Base-by-base conservation (phyloP, 129 eudicot species). In the Pittosporum tobira region DNA sequence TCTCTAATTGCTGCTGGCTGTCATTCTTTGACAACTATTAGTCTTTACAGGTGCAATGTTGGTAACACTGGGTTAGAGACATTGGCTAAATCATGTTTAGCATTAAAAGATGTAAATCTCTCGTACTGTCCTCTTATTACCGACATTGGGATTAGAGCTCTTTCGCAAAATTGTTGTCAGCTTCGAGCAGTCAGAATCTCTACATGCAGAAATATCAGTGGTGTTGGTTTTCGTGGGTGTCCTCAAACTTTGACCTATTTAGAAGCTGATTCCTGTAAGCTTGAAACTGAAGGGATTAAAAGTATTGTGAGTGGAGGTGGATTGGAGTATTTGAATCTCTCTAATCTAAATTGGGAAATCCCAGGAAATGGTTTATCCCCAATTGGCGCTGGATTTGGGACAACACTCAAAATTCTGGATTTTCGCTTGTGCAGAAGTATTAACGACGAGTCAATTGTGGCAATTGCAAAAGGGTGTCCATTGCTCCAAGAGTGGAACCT, bases 251-350 rank as follows among this genome's bases (percentile, higher is more conserved):
- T 91, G 10, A 49, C 71, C 14, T 83, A 81, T 68, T 53, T 91
- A 37, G 97, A 91, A 76, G 98, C 94, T 21, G 84, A 83, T 57
- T 78, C 80, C 11, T 91, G 96, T 73, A 78, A 70, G 57, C 79
- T 86, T 47, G 85, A 86, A 54, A 80, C 95, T 0, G 78, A 81
- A 63, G 98, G 98, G 25, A 65, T 86, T 8, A 2, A 2, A 23
- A 71, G 73, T n/a, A 71, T 80, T 64, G 71, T 80, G 12, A 78
- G 88, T 47, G 94, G 95, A 46, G 96, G 95, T 13, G 95, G 94
- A 8, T 86, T 86, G 9, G 85, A 80, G 70, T 91, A 91, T 57
- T 54, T 91, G 29, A 81, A 79, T 19, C 50, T 91, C 13, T 83
- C 94, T 15, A 71, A 61, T 50, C 81, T 75, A 43, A 61, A 67